Evolutionary conservation across 306 rosid species (phyloP), one percentile per base, ranked within the genome.

Genomic region (Castanea crenata): DNA sequence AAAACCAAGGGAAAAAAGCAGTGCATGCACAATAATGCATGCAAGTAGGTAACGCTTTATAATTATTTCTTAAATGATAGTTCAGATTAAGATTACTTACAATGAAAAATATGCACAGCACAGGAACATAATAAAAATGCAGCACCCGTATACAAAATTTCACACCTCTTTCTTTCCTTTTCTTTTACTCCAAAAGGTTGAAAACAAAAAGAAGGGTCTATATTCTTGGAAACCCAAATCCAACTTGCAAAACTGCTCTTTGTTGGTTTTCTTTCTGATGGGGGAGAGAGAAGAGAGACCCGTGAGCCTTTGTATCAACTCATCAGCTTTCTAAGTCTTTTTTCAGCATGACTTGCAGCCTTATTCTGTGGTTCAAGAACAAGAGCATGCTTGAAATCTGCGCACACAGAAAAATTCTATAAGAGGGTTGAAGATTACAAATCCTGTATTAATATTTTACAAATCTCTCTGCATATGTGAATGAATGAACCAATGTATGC

Each of bases 351-450:
- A 71, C 70, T 86, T 1, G 97, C 98, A 55, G 76, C 82, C 84
- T 91, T 93, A 82, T 93, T 93, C 83, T 80, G 91, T 1, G 98
- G 97, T 83, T 93, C 98, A 74, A 93, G 98, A 74, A 93, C 90
- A 65, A 76, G 87, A 71, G 98, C 98, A 73, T 90, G 92, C 92
- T 82, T 89, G 88, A 91, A 93, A 90, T 93, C 98, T 93, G 89
- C 87, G 81, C 68, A 35, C 34, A 68, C 68, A 57, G 71, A 56
- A 68, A 73, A 71, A 75, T 10, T 32, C 15, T 21, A 14, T 9
- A n/a, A 31, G 65, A 2, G 14, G 35, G 55, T 75, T 19, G 65
- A 27, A 70, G 23, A 32, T 11, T 20, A 19, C 12, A 61, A 44
- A 64, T 34, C 9, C 12, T 1, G 63, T 27, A 16, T 31, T 64